Evolutionary conservation across 1,139 yeast species (phyloP).

Genomic region (Geotrichum fermentans): DNA sequence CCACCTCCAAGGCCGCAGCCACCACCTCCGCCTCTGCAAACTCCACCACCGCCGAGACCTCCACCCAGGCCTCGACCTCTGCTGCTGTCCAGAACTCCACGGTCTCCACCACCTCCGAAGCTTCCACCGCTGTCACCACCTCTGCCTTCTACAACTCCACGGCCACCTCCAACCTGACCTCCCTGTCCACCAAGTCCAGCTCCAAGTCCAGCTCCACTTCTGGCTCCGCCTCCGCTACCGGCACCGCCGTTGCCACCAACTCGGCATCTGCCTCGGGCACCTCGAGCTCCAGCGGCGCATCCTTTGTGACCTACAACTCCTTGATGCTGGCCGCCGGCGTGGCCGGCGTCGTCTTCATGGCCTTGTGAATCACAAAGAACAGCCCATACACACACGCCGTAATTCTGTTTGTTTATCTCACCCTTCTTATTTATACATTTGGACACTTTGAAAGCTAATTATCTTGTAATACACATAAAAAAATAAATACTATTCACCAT

Average conservation of each 20-base stretch:
- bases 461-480: background rate
- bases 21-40: slow-evolving; percentile 16
- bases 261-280: slow-evolving; percentile 17
- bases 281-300: slow-evolving; percentile 9
- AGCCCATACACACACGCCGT: background rate
- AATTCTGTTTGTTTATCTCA: background rate
- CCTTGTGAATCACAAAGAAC: background rate
- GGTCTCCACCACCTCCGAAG: slow-evolving; percentile 17
- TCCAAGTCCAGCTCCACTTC: slow-evolving; percentile 13
- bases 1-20: slow-evolving; percentile 22
- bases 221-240: slow-evolving; percentile 11
- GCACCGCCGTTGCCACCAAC: slow-evolving; percentile 15
- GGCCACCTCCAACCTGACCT: slow-evolving; percentile 15
- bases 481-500: background rate
- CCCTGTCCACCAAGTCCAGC: slow-evolving; percentile 16
- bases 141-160: slow-evolving; percentile 20
- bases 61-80: slow-evolving; percentile 13
- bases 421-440: background rate
- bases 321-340: slow-evolving; percentile 17
- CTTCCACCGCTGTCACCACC: slow-evolving; percentile 18
- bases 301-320: slow-evolving; percentile 17
- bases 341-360: slow-evolving; percentile 13
- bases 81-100: slow-evolving; percentile 16
- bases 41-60: slow-evolving; percentile 16
- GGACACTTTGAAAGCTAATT: too few species aligned